Evolutionary conservation across 2,329 filamentous ascomycete genomes (phyloP), one percentile per base, ranked within the genome.

Genomic region (Fusarium cyanostomum): DNA sequence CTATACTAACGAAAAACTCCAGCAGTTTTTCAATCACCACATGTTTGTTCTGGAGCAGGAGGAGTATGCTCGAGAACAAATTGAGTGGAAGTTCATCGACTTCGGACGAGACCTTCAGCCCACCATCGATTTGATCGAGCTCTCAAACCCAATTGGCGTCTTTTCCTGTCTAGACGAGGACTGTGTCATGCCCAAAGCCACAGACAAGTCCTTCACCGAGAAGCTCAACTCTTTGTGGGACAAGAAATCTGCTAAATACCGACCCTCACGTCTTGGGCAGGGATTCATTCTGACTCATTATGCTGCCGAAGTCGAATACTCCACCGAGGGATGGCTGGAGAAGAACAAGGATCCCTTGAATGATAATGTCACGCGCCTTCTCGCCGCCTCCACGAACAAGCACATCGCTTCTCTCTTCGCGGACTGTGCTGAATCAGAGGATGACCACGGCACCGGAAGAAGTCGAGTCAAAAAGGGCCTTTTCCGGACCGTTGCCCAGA

Each of bases 31-130:
- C 85, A 99, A 99, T 72, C 95, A 99, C 74, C 96, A 99, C 81
- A 99, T 99, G 95, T 99, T 99, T 73, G 95, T 99, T 9, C 83
- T 99, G 8, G 95, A 99, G 75, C 95, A 99, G 73, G 95, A 99
- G 76, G 95, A 99, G 75, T 99, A 99, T 75, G 94, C 95, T 8
- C 84, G 94, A 43, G 95, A 99, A 74, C 92, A 97, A 76, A 99
- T 99, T 68, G 95, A 99, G 78, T 99, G 95, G 95, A 93, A 98
- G 73, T 99, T 99, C 75, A 99, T 99, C 73, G 95, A 99, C 77
- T 99, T 99, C 74, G 95, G 95, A 15, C 93, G 94, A 61, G 95
- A 99, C 73, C 82, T 99, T 24, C 96, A 99, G 75, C 95, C 95
- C 0, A 99, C 95, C 0, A 99, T 99, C 69, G 95, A 99, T 71